phyloP scores from a whole-genome alignment of 495 filamentous ascomycete species.

The Daldinia vernicosa region DNA sequence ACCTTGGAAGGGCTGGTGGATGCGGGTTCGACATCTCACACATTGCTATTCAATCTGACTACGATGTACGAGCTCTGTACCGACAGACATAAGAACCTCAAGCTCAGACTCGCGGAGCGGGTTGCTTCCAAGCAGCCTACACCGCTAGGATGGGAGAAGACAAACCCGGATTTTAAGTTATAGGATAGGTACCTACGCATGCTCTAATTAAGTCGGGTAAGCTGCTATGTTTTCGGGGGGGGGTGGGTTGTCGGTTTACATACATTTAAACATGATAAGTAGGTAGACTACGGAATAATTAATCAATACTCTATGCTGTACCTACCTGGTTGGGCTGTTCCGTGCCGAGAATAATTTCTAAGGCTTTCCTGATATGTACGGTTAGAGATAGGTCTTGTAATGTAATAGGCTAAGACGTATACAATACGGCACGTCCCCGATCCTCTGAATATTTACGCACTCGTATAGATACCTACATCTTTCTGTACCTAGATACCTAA shows the following conservation, averaged over 20 bases:
- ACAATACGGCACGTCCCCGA: background rate
- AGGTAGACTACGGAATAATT: background rate
- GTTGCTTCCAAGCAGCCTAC: slow-evolving; percentile 64
- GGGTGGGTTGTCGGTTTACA: background rate
- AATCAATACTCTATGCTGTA: background rate
- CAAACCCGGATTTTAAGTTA: slow-evolving; percentile 80
- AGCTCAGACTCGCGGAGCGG: slow-evolving; percentile 72
- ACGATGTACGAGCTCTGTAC: slow-evolving; percentile 94
- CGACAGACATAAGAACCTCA: slow-evolving; percentile 73
- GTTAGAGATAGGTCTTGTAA: background rate
- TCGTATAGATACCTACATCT: background rate
- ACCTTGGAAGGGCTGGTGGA: slow-evolving; percentile 72
- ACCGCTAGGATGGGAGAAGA: slow-evolving; percentile 67
- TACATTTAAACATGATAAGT: background rate
- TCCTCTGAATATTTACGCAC: background rate
- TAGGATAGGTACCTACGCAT: slow-evolving; percentile 53
- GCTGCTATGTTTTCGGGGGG: background rate
- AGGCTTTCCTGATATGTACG: background rate
- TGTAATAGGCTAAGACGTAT: background rate
- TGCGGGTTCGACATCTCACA: slow-evolving; percentile 69
- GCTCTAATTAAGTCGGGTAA: background rate
- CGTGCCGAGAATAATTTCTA: background rate
- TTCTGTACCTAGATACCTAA: background rate
- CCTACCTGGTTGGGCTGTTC: background rate
- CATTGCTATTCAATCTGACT: slow-evolving; percentile 85